Conservation (phyloP, 177 flowering plant genomes). For the Tripterygium wilfordii region DNA sequence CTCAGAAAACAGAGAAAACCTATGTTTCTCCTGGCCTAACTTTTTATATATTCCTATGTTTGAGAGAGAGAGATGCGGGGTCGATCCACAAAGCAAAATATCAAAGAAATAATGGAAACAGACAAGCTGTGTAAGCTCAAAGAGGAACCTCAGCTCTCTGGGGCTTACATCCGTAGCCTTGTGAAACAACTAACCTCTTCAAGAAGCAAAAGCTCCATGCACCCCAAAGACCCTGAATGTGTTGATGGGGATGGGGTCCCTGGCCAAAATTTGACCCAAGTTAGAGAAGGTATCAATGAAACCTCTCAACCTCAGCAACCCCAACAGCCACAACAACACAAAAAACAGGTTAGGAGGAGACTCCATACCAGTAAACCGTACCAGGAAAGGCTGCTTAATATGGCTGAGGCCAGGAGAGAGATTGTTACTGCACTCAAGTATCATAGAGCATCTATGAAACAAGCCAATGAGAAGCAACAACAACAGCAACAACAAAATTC, state of each 20-base stretch:
- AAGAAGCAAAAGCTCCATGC: conserved; percentile 42
- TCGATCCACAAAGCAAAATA: conserved; percentile 30
- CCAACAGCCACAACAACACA: conserved; percentile 43
- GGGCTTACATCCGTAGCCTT: conserved; percentile 84
- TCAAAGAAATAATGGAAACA: conserved; percentile 14
- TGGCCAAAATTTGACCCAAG: conserved; percentile 24
- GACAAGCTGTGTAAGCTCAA: conserved; percentile 12
- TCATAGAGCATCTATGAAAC: conserved; percentile 43
- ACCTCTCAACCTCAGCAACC: conserved; percentile 17
- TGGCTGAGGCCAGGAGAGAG: conserved; percentile 49
- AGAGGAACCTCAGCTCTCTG: conserved; percentile 28
- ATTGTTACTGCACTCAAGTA: conserved; percentile 40
- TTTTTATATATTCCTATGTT: conserved; percentile 13
- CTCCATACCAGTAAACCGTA: conserved; percentile 88
- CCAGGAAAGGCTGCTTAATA: conserved; percentile 76
- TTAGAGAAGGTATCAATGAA: conserved; percentile 22
- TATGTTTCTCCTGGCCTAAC: conserved; percentile 20
- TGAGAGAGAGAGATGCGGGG: conserved; percentile 21
- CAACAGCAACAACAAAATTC: conserved; percentile 13
- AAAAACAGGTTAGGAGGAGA: conserved; percentile 88
- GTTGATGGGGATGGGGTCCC: conserved; percentile 16
- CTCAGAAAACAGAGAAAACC: conserved; percentile 13
- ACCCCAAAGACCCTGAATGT: conserved; percentile 21
- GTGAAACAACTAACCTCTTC: conserved; percentile 83
- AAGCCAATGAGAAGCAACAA: conserved; percentile 21